phyloP scores from a whole-genome alignment of 2,329 filamentous ascomycete genomes.

The Epichloe gansuensis region DNA sequence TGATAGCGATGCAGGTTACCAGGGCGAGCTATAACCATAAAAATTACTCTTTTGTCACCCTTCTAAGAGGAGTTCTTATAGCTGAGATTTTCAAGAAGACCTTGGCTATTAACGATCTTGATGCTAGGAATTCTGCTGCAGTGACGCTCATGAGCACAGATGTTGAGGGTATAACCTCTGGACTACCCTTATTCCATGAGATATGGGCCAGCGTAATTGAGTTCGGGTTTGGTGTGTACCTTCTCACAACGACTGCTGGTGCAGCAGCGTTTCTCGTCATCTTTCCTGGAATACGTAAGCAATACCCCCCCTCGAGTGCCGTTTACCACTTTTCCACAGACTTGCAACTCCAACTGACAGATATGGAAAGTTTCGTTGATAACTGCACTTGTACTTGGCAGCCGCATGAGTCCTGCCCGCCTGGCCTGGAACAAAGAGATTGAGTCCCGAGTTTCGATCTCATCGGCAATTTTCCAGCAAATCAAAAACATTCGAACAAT shows the following conservation, averaged over 20 bases:
- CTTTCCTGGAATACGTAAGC: conserved; percentile 53
- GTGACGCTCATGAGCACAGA: conserved; percentile 33
- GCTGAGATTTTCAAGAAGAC: conserved; percentile 37
- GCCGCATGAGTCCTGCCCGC: conserved; percentile 22
- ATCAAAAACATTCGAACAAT: conserved; percentile 26
- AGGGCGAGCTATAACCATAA: conserved; percentile 17
- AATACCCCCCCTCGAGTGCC: not conserved
- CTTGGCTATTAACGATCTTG: conserved; percentile 16
- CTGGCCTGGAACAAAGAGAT: conserved; percentile 17
- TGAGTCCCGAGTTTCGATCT: conserved; percentile 18
- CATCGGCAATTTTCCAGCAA: conserved; percentile 16
- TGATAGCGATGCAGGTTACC: not conserved
- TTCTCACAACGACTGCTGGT: conserved; percentile 5
- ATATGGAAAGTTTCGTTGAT: too few relatives aligned
- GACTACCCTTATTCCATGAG: conserved; percentile 17
- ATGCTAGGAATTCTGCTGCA: conserved; percentile 21
- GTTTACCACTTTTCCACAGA: too few relatives aligned
- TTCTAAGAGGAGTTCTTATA: conserved; percentile 19
- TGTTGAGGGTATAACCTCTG: conserved; percentile 21
- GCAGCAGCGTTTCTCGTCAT: conserved; percentile 17
- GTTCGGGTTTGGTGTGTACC: conserved; percentile 7
- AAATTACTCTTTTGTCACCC: conserved; percentile 18
- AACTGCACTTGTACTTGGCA: too few relatives aligned
- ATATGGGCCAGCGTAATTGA: conserved; percentile 21
- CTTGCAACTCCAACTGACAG: too few relatives aligned